phyloP scores from a whole-genome alignment of 2,329 filamentous ascomycete species.

The Ophiocordyceps sinensis region DNA sequence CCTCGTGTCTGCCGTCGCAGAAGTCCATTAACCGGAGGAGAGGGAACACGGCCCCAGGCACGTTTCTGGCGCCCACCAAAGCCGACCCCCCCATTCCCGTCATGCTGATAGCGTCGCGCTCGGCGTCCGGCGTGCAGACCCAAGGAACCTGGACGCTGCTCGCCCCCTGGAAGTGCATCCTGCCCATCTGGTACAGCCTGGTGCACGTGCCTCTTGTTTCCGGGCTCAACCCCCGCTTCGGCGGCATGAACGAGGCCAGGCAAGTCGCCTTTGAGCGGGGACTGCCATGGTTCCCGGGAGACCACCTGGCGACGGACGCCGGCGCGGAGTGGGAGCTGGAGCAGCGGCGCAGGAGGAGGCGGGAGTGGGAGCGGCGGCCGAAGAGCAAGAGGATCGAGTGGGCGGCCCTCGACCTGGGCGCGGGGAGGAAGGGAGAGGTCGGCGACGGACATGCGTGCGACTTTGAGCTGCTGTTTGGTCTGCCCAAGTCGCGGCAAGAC shows the following conservation, averaged over 20 bases:
- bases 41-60: slow-evolving; percentile 45
- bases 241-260: slow-evolving; percentile 62
- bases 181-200: slow-evolving; percentile 71
- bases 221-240: slow-evolving; percentile 69
- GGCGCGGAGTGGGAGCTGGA: slow-evolving; percentile 65
- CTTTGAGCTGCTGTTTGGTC: slow-evolving; percentile 53
- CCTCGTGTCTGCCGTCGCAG: slow-evolving; percentile 56
- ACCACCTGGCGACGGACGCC: slow-evolving; percentile 65
- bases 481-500: slow-evolving; percentile 5
- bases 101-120: slow-evolving; percentile 49
- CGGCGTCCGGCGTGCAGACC: slow-evolving; percentile 28
- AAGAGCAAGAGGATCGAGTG: slow-evolving; percentile 71
- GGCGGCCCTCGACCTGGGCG: slow-evolving; percentile 58
- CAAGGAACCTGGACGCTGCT: slow-evolving; percentile 71
- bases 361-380: slow-evolving; percentile 63
- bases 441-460: slow-evolving; percentile 74
- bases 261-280: slow-evolving; percentile 73
- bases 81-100: slow-evolving; percentile 68
- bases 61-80: slow-evolving; percentile 38
- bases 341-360: slow-evolving; percentile 55
- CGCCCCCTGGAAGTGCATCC: slow-evolving; percentile 80
- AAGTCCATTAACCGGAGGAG: slow-evolving; percentile 70
- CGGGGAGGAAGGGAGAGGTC: slow-evolving; percentile 64
- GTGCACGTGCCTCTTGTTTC: slow-evolving; percentile 70
- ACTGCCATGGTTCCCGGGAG: slow-evolving; percentile 71